These are phyloP conservation scores for Penicillium parvum DNA, from an alignment of 495 filamentous ascomycete genomes.

Conservation along the genomic window DNA sequence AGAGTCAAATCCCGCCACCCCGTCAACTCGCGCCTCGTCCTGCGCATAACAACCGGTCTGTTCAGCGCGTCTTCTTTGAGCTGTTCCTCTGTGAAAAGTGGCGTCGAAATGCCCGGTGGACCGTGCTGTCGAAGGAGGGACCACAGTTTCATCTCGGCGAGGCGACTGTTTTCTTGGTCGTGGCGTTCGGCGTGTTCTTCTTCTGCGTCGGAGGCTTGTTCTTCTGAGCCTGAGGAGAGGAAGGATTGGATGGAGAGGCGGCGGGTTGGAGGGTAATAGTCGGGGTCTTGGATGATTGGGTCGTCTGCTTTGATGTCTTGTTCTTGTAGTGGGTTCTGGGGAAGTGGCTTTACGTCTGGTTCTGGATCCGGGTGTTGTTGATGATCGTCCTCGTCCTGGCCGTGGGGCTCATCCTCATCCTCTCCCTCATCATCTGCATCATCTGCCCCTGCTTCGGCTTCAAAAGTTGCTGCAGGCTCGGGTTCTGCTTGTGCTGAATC, in stretches of 20 bases:
- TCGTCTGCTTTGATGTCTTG: too few species aligned
- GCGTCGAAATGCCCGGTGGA: slow-evolving; percentile 10
- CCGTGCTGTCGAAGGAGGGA: slow-evolving; percentile 36
- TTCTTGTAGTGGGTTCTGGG: too few species aligned
- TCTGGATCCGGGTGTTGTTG: too few species aligned
- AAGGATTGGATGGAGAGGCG: slow-evolving; percentile 3
- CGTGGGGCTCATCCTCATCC: not conserved
- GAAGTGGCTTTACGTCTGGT: too few species aligned
- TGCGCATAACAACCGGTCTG: slow-evolving; percentile 24
- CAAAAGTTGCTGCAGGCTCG: too few species aligned
- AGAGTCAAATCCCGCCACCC: slow-evolving; percentile 46
- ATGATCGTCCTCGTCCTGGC: too few species aligned
- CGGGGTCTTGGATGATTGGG: too few species aligned
- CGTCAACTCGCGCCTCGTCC: slow-evolving; percentile 26
- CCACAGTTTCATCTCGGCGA: slow-evolving; percentile 58
- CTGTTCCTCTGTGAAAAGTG: slow-evolving; percentile 14
- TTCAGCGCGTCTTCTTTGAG: slow-evolving; percentile 7
- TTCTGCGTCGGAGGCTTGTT: slow-evolving; percentile 24
- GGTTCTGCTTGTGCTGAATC: slow-evolving; percentile 1
- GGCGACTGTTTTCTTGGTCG: slow-evolving; percentile 46
- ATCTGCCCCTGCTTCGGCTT: not conserved
- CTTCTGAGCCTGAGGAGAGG: slow-evolving; percentile 11
- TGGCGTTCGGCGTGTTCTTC: slow-evolving; percentile 51
- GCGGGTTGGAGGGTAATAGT: too few species aligned
- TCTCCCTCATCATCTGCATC: not conserved